Percentiles rank a stretch among this genome's conserved stretches.
These are phyloP conservation scores for Casaregolazyma suthepensis DNA, from an alignment of 1,139 yeast species.

Conservation along the genomic window DNA sequence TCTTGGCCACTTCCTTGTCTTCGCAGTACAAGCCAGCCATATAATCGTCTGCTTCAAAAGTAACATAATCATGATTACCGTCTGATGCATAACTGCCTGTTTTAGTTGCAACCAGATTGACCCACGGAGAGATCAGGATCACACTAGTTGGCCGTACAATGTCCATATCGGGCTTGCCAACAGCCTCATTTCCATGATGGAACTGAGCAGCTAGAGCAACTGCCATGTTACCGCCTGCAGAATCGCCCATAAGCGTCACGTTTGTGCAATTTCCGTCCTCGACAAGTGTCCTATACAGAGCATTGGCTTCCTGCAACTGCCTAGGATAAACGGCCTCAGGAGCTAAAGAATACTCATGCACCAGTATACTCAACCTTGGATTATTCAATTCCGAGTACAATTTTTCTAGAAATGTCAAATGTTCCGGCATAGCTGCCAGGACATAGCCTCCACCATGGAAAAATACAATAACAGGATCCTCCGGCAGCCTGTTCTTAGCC, in stretches of 20 bases:
- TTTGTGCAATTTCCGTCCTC: conserved; percentile 31
- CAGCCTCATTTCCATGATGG: conserved; percentile 28
- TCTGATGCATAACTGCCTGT: conserved; percentile 5
- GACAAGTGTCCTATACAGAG: conserved; percentile 32
- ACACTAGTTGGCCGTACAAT: conserved; percentile 19
- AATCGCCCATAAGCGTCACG: conserved; percentile 40
- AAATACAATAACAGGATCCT: conserved; percentile 26
- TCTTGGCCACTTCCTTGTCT: background rate
- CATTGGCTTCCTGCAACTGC: conserved; percentile 36
- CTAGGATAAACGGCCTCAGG: conserved; percentile 35
- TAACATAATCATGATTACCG: conserved; percentile 5
- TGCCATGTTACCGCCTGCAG: conserved; percentile 42
- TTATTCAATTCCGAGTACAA: conserved; percentile 36
- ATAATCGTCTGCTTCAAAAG: conserved; percentile 4
- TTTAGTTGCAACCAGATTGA: conserved; percentile 26
- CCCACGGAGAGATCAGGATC: conserved; percentile 42
- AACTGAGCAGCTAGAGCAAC: conserved; percentile 35
- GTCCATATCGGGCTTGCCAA: conserved; percentile 20
- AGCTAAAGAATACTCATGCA: conserved; percentile 38
- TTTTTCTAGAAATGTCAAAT: conserved; percentile 17
- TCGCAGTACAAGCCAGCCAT: conserved; percentile 6
- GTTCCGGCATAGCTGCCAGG: conserved; percentile 5
- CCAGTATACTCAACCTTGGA: conserved; percentile 27
- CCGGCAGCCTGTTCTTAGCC: conserved; percentile 18
- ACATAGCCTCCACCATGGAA: conserved; percentile 43